These are phyloP conservation scores for Persicaria maculosa DNA, from an alignment of 148 eudicot species.

Conservation along the genomic window DNA sequence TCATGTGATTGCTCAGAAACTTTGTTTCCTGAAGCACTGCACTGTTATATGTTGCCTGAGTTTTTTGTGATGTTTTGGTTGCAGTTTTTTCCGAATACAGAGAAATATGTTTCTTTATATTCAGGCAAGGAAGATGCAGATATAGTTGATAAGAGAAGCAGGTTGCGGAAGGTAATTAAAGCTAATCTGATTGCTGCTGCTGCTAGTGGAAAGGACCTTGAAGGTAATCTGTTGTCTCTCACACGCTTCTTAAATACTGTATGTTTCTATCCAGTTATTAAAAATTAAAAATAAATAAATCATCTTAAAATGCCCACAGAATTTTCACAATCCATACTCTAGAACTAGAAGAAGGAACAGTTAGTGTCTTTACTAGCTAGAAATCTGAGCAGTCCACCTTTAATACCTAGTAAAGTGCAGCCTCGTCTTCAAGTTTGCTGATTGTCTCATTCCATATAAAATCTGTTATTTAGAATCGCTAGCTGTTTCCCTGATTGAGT, in stretches of 20 bases:
- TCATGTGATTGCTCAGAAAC: background rate
- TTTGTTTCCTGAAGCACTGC: background rate
- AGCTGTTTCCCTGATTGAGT: no score
- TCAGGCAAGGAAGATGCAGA: constrained; percentile 70
- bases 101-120: constrained; percentile 79
- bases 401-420: no score
- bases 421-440: no score
- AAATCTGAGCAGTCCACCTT: no score
- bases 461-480: no score
- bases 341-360: no score
- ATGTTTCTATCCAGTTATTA: background rate
- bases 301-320: no score
- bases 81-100: constrained; percentile 95
- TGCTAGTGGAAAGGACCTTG: constrained; percentile 93
- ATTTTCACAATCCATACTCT: no score
- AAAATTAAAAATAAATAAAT: no score
- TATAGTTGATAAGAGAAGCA: constrained; percentile 59
- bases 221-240: constrained; percentile 39
- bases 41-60: background rate
- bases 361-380: no score
- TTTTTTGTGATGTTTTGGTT: constrained; percentile 18
- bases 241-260: background rate
- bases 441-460: no score
- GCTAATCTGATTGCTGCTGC: constrained; percentile 78
- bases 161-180: constrained; percentile 68